Conservation (phyloP, 1,284 basidiomycete species). For the Pascua sp. region DNA sequence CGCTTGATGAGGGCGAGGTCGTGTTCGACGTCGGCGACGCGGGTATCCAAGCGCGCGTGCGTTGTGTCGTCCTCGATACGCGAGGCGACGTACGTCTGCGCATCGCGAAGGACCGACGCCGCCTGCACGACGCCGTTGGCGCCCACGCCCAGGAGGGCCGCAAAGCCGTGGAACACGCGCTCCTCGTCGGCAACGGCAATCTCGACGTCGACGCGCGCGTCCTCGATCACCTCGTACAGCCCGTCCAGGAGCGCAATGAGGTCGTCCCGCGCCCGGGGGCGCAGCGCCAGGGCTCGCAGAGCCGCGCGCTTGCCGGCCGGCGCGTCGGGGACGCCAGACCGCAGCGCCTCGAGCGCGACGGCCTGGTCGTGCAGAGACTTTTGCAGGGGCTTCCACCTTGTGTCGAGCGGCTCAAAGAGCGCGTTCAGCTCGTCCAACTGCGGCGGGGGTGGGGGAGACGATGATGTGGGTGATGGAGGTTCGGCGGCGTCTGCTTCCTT, state of each 20-base stretch:
- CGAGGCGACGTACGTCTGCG: slow-evolving; percentile 59
- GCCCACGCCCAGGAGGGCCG: slow-evolving; percentile 63
- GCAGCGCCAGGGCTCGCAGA: slow-evolving; percentile 21
- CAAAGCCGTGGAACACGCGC: slow-evolving; percentile 65
- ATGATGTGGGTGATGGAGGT: background rate
- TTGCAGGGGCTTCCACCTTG: slow-evolving; percentile 35
- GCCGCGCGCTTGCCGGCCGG: slow-evolving; percentile 13
- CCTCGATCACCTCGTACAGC: slow-evolving; percentile 74
- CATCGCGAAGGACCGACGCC: slow-evolving; percentile 56
- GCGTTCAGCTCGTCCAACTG: slow-evolving; percentile 22
- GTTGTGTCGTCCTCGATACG: slow-evolving; percentile 52
- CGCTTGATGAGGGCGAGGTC: slow-evolving; percentile 61
- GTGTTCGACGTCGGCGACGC: slow-evolving; percentile 69
- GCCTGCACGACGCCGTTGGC: slow-evolving; percentile 49
- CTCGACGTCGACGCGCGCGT: slow-evolving; percentile 79
- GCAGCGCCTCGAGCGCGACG: slow-evolving; percentile 34
- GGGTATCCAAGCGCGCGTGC: slow-evolving; percentile 57
- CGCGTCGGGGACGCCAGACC: slow-evolving; percentile 19
- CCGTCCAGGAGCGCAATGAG: slow-evolving; percentile 61
- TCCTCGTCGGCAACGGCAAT: slow-evolving; percentile 75
- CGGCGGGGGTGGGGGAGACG: background rate
- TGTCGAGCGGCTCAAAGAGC: slow-evolving; percentile 32
- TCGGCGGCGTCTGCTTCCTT: background rate
- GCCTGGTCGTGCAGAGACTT: slow-evolving; percentile 43
- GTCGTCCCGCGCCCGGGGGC: slow-evolving; percentile 17